Evolutionary conservation across 2,329 filamentous ascomycete genomes (phyloP), one percentile per base, ranked within the genome.

Genomic region (Thelonectria blattea): DNA sequence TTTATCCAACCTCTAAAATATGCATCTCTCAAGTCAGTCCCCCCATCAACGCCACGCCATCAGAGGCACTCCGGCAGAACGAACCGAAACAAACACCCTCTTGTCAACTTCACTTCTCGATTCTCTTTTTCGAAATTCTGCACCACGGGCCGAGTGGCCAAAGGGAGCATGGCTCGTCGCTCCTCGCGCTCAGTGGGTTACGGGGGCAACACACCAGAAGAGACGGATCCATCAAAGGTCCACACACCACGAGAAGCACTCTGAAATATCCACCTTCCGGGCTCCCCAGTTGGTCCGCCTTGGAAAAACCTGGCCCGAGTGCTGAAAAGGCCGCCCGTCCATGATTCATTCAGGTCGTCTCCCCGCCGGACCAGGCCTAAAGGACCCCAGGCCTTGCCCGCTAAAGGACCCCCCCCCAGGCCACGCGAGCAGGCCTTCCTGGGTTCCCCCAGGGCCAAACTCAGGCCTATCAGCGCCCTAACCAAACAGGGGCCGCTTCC

Each of bases 241-340:
- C 67, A 65, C 59, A 64, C 64, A 67, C 43, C 41, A 54, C 27
- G 27, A 30, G 27, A 30, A 30, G 27, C 3, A 24, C 3, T n/a
- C n/a, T 24, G 22, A 24, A 24, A 6, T 4, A 24, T 50, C 58
- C 48, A 46, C 48, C 24, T 42, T 46, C 52, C 41, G 48, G 52
- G 46, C n/a, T 52, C 52, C 58, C 52, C 52, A 50, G 53, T 30
- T 45, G 37, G 37, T 39, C 27, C 27, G 27, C 27, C 27, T 30
- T 30, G 27, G 27, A 30, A 30, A 30, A 22, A 45, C 20, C 30
- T 20, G 30, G 52, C 9, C 52, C 30, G 20, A 41, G 47, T 49
- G 52, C 47, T 56, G 24, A 30, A 27, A 27, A 41, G 18, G 48
- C 48, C 49, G 34, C 48, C 20, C 27, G 34, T 37, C 34, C 34